Base-by-base conservation (phyloP, 495 filamentous ascomycete species). In the Rostrohypoxylon terebratum region DNA sequence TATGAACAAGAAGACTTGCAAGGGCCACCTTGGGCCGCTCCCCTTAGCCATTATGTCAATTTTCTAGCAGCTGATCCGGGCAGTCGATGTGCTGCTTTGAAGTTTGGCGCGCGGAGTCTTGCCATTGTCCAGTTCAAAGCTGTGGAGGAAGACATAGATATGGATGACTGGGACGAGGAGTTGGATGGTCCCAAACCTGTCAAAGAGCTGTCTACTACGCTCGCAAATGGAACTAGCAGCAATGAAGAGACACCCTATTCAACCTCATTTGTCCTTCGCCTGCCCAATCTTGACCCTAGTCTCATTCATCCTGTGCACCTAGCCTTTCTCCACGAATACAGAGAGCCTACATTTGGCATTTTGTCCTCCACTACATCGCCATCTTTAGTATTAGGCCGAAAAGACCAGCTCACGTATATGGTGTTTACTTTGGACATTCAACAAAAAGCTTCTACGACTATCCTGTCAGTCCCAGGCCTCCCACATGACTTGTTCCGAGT, bases 331-430 rank as follows among this genome's bases (percentile, higher is more conserved):
- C 88, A 98, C 83, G 95, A 98, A 82, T 99, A 98, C 79, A 90
- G 96, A 66, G 96, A 97, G 80, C 96, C 96, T 25, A 98, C 96
- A 1, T 97, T 99, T 81, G 96, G 96, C 38, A 93, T 99, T 69
- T 81, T 99, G 47, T 96, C 93, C 62, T 91, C 93, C 1, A 88
- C 89, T 55, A 80, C 86, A 62, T 82, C 86, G 62, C 92, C 92
- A 21, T 94, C 93, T 28, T 83, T 83, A 65, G 89, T 93, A 3
- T 83, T 97, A 71, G 92, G 94, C 75, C 87, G 94, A 67, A 94
- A 91, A 72, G 96, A 98, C 81, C 87, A 90, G 67, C 83, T 96
- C 53, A 90, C 90, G 45, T 99, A 97, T 79, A 91, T 92, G 76
- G 94, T 98, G 63, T 97, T 97, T 76, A 98, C 95, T 0, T 86